Evolutionary conservation across 2,329 filamentous ascomycete genomes (phyloP).

Genomic region (Simplicillium sp.): DNA sequence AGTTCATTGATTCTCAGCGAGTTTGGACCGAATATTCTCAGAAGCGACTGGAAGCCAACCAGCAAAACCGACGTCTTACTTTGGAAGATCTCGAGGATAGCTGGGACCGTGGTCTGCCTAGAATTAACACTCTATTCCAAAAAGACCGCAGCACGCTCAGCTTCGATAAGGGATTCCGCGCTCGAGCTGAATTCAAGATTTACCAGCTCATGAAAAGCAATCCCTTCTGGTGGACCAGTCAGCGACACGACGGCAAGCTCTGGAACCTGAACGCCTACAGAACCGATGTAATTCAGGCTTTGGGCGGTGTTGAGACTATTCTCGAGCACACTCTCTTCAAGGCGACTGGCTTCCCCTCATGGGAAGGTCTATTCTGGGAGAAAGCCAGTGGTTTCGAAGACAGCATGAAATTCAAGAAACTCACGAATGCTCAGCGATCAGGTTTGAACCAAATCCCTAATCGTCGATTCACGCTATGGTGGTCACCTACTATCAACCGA

Average conservation of each 20-base stretch:
- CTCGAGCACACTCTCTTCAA: constrained; percentile 95
- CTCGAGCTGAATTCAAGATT: constrained; percentile 92
- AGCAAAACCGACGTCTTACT: constrained; percentile 90
- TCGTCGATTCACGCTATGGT: constrained; percentile 96
- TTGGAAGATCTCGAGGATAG: constrained; percentile 95
- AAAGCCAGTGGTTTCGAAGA: constrained; percentile 51
- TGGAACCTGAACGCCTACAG: constrained; percentile 96
- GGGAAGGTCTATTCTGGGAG: constrained; percentile 95
- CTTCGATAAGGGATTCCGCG: constrained; percentile 97
- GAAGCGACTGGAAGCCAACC: constrained; percentile 92
- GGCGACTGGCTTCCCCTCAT: constrained; percentile 90
- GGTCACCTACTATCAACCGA: constrained; percentile 87
- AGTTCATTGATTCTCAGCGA: constrained; percentile 97
- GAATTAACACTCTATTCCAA: constrained; percentile 98
- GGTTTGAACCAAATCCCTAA: constrained; percentile 99
- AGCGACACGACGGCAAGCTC: constrained; percentile 91
- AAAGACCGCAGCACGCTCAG: constrained; percentile 95
- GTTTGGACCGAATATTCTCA: constrained; percentile 99
- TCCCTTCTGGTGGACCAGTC: constrained; percentile 98
- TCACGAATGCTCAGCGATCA: constrained; percentile 92
- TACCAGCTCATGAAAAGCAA: constrained; percentile 99
- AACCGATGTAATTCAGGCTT: constrained; percentile 91
- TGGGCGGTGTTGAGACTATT: constrained; percentile 96
- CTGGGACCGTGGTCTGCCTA: constrained; percentile 93
- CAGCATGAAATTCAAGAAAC: constrained; percentile 95